Percentiles rank a stretch among this genome's conserved stretches.
Evolutionary conservation across 2,329 filamentous ascomycete genomes (phyloP).

Genomic region (Blastomyces percursus): DNA sequence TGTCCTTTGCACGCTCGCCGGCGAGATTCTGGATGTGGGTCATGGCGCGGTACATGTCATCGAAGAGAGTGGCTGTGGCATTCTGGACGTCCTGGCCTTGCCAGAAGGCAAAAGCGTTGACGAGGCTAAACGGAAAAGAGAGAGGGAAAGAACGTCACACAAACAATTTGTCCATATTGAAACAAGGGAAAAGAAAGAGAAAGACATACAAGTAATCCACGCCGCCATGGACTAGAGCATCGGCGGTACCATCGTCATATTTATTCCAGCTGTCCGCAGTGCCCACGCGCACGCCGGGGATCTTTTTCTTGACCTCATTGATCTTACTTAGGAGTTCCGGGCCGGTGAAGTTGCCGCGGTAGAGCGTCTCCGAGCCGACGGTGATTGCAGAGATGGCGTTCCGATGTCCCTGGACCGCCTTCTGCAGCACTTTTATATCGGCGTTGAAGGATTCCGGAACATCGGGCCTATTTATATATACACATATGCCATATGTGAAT

Average conservation of each 20-base stretch:
- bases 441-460: conserved; percentile 47
- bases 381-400: conserved; percentile 57
- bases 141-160: neutral
- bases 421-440: conserved; percentile 49
- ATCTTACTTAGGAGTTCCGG: conserved; percentile 51
- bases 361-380: conserved; percentile 59
- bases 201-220: conserved; percentile 45
- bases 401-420: conserved; percentile 35
- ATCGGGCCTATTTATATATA: conserved; percentile 37
- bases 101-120: conserved; percentile 65
- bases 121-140: conserved; percentile 32
- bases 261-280: conserved; percentile 67
- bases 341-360: conserved; percentile 56
- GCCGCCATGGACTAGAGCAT: conserved; percentile 49
- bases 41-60: conserved; percentile 56
- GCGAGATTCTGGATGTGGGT: conserved; percentile 50
- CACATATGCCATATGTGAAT: too few species aligned
- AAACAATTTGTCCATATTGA: too few species aligned
- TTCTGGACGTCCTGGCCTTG: conserved; percentile 50
- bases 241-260: conserved; percentile 55
- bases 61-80: conserved; percentile 52
- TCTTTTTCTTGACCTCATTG: conserved; percentile 46
- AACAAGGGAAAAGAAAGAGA: neutral
- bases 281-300: conserved; percentile 47
- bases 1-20: conserved; percentile 40